Evolutionary conservation across 352 stramenopile genomes (phyloP), one percentile per base, ranked within the genome.

Genomic region (Phytophthora pistaciae): DNA sequence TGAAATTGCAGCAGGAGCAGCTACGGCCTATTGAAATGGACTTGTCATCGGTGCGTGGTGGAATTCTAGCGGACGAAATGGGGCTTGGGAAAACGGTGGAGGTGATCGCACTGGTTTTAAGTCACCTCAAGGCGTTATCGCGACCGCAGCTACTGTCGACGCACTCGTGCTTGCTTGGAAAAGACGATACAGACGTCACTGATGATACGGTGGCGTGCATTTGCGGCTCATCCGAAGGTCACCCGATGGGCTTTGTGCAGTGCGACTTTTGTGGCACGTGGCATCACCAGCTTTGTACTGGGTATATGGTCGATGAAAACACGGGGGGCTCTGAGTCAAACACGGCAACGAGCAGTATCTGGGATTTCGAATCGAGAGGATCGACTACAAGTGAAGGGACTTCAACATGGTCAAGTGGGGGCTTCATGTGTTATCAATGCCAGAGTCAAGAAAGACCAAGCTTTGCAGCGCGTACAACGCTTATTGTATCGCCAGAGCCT

Each of bases 11-110:
- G 5, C 40, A 63, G 60, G 56, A 72, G 3, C 53, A 57, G 27
- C 65, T 74, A 44, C 65, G 70, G 16, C 50, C 70, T 1, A 25
- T 57, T 36, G 27, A 7, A 10, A 48, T 77, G 21, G 31, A 68
- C 36, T 55, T 71, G 56, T 73, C 25, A 46, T 72, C 9, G 7
- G 58, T 92, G 5, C 78, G 72, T 21, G 95, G 94, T 59, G 95
- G 96, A 0, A 97, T 98, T 62, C 76, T 99, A 54, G 93, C 92
- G 2, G 96, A 99, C 63, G 90, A 95, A 66, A 98, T 99, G 95
- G 96, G 96, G 11, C 68, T 95, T 53, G 80, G 96, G 29, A 91
- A 97, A 77, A 97, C 91, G 0, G 89, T 97, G 1, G 89, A 95
- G 62, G 88, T 97, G 55, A 86, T 90, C 27, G 60, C 85, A 38